These are phyloP conservation scores for Penicillium herquei DNA, from an alignment of 495 filamentous ascomycete species.

Conservation along the genomic window DNA sequence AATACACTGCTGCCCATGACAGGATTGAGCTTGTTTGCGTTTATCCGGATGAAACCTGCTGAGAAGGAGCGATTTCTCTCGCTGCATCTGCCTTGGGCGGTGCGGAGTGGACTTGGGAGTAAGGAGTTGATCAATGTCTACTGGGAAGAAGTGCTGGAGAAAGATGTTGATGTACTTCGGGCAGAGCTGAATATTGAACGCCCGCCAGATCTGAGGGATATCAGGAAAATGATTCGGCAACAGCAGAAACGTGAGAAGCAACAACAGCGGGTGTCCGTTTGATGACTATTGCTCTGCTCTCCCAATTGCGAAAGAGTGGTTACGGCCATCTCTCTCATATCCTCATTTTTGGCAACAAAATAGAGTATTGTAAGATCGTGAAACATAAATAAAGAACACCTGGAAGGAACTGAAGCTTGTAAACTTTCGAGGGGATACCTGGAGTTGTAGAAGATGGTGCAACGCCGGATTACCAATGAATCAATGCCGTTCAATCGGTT, in stretches of 20 bases:
- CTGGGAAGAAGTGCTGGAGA: slow-evolving; percentile 94
- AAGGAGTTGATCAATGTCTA: slow-evolving; percentile 94
- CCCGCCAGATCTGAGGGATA: slow-evolving; percentile 85
- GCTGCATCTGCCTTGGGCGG: slow-evolving; percentile 86
- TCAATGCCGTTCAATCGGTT: neutral
- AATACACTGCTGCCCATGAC: slow-evolving; percentile 97
- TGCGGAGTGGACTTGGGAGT: slow-evolving; percentile 72
- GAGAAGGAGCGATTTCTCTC: slow-evolving; percentile 71
- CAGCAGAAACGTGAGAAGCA: slow-evolving; percentile 63
- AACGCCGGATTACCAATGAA: neutral
- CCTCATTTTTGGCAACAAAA: neutral
- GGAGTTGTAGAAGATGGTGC: too few species aligned
- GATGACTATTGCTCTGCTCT: neutral
- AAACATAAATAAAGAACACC: too few species aligned
- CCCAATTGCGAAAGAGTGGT: neutral
- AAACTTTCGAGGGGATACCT: too few species aligned
- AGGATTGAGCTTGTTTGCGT: slow-evolving; percentile 71
- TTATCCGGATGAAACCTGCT: slow-evolving; percentile 67
- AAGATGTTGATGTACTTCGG: slow-evolving; percentile 75
- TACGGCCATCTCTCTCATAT: slow-evolving; percentile 6
- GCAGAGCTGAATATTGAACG: slow-evolving; percentile 74
- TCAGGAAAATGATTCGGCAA: slow-evolving; percentile 65
- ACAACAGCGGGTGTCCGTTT: slow-evolving; percentile 29
- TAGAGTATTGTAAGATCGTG: neutral
- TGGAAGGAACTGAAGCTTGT: too few species aligned